Evolutionary conservation across 805 yeast genomes (phyloP).

Genomic region (Millerago galiae): DNA sequence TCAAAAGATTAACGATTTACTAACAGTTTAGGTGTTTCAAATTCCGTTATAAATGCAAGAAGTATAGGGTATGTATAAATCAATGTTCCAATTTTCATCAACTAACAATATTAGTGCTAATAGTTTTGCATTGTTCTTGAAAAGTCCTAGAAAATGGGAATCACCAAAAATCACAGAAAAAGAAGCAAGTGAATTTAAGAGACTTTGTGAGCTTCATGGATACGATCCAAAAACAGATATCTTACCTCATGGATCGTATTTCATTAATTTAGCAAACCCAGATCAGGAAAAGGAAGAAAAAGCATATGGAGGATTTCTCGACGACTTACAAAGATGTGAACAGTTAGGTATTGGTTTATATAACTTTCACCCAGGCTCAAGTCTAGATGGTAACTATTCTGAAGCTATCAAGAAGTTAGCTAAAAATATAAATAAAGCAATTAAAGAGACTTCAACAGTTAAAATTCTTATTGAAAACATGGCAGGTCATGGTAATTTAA

Average conservation of each 20-base stretch:
- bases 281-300: slow-evolving; percentile 72
- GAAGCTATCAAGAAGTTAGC: slow-evolving; percentile 69
- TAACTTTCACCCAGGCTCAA: slow-evolving; percentile 92
- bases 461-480: slow-evolving; percentile 90
- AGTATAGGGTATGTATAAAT: slow-evolving; percentile 35
- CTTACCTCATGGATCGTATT: slow-evolving; percentile 91
- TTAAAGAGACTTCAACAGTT: slow-evolving; percentile 65
- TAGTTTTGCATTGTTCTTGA: slow-evolving; percentile 84
- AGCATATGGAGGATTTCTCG: slow-evolving; percentile 72
- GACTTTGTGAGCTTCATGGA: slow-evolving; percentile 52
- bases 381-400: slow-evolving; percentile 62
- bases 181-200: slow-evolving; percentile 61
- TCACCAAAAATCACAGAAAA: slow-evolving; percentile 67
- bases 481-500: slow-evolving; percentile 95
- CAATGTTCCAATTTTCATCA: neutral
- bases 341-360: slow-evolving; percentile 75
- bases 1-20: neutral
- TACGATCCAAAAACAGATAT: slow-evolving; percentile 74
- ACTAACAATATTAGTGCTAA: slow-evolving; percentile 40
- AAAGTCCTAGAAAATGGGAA: slow-evolving; percentile 87
- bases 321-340: slow-evolving; percentile 86
- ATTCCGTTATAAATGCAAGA: slow-evolving; percentile 55
- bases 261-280: slow-evolving; percentile 90
- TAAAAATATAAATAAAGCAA: slow-evolving; percentile 70
- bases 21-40: slow-evolving; percentile 39